Evolutionary conservation across 2,329 filamentous ascomycete species (phyloP), one percentile per base, ranked within the genome.

Genomic region (Hypoxylon sp.): DNA sequence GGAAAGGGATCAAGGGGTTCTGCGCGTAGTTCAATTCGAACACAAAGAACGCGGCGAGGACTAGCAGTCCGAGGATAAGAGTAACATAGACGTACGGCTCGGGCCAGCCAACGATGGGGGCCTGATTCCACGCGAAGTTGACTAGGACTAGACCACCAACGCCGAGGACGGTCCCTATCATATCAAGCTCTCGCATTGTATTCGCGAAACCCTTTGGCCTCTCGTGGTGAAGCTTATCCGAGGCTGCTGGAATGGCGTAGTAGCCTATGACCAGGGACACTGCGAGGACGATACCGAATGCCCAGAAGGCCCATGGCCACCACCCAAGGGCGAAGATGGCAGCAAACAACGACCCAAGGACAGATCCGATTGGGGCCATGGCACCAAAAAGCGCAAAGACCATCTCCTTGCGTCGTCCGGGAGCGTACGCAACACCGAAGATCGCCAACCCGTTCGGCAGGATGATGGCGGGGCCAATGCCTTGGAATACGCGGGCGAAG

Each of bases 61-160:
- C 75, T 0, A 87, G 49, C 5, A 85, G 58, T 0, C 86, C 86
- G 7, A 88, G 60, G 45, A 88, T 82, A 3, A 90, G 79, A 5
- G 84, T 75, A 1, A 83, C 76, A 65, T 85, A 84, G 43, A 86
- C 81, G 68, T 88, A 87, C 0, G 85, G 78, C 14, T 80, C 77
- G 2, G 76, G 68, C 86, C 87, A 89, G 0, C 85, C 85, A 5
- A 83, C 83, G 1, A 85, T 79, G 0, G 85, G 82, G 0, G 84
- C 86, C 72, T 89, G 86, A 70, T 89, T 89, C 84, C 86, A 88
- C 0, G 86, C 84, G 65, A 89, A 84, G 73, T 89, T 89, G 74
- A 89, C 79, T 2, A 89, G 76, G 1, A 88, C 79, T 48, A 89
- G 78, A 1, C 82, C 84, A 0, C 79, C 75, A 28, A 89, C 81